phyloP scores from a whole-genome alignment of 495 filamentous ascomycete species.

The Trichoderma reesei region DNA sequence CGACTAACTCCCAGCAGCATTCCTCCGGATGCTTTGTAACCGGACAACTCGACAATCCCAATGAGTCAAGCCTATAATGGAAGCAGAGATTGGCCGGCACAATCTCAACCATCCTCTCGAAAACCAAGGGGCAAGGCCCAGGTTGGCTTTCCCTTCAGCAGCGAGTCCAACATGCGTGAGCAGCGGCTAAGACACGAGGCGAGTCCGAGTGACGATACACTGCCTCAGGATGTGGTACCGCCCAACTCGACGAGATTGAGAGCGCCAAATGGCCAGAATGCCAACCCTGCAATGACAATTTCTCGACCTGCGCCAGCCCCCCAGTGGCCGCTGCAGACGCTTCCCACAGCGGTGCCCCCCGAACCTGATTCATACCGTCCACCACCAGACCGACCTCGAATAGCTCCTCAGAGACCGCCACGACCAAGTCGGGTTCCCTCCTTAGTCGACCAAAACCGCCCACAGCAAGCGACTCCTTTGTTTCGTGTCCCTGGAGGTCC shows the following conservation, averaged over 20 bases:
- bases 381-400: constrained; percentile 41
- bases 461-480: constrained; percentile 39
- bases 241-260: constrained; percentile 1
- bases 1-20: no score
- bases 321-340: constrained; percentile 45
- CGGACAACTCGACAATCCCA: constrained; percentile 25
- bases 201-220: background rate
- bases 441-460: constrained; percentile 39
- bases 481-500: constrained; percentile 35
- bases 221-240: background rate
- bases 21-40: constrained; percentile 14
- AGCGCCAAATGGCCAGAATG: constrained; percentile 21
- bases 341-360: constrained; percentile 28
- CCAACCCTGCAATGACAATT: constrained; percentile 38
- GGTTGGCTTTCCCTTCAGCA: background rate
- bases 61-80: constrained; percentile 42
- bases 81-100: constrained; percentile 15
- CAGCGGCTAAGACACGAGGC: background rate
- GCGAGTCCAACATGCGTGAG: background rate
- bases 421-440: constrained; percentile 51
- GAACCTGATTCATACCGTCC: constrained; percentile 36
- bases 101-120: background rate
- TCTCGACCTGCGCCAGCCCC: constrained; percentile 42
- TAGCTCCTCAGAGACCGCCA: constrained; percentile 55
- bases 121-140: background rate